phyloP scores from a whole-genome alignment of 192 early-diverging fungal species.

The Coemansia sp. region DNA sequence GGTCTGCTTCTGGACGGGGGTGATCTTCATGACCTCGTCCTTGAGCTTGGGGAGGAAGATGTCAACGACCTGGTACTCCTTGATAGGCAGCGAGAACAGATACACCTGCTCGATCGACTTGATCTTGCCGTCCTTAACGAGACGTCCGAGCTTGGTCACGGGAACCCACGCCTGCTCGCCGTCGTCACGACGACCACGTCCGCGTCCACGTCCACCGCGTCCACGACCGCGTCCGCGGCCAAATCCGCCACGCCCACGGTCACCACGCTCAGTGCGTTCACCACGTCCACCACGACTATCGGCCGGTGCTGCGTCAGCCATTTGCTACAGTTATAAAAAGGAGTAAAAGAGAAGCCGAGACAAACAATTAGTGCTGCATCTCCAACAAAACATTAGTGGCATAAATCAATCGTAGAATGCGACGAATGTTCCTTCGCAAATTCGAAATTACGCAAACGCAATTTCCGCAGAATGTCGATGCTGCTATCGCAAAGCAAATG shows the following conservation, averaged over 20 bases:
- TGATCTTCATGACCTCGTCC: conserved; percentile 99
- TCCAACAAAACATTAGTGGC: background rate
- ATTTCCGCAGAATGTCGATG: too few relatives aligned
- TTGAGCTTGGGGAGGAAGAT: conserved; percentile 92
- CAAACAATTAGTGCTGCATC: background rate
- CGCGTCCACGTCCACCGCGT: conserved; percentile 44
- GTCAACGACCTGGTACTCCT: conserved; percentile 99
- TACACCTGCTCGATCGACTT: conserved; percentile 97
- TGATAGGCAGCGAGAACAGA: conserved; percentile 97
- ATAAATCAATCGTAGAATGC: too few relatives aligned
- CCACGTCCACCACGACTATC: conserved; percentile 66
- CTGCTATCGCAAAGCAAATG: too few relatives aligned
- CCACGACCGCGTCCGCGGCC: conserved; percentile 64
- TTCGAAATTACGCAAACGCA: too few relatives aligned
- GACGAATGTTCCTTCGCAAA: too few relatives aligned
- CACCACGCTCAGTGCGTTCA: conserved; percentile 70
- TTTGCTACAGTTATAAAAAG: conserved; percentile 55
- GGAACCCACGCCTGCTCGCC: conserved; percentile 87
- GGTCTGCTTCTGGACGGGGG: conserved; percentile 99
- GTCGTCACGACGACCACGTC: conserved; percentile 83
- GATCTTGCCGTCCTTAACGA: conserved; percentile 98
- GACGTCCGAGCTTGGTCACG: conserved; percentile 98
- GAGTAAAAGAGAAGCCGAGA: background rate
- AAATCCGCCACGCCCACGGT: conserved; percentile 79
- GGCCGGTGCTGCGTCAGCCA: conserved; percentile 79